These are phyloP conservation scores for Rhodotorula sp. DNA, from an alignment of 1,284 basidiomycete genomes.

Conservation along the genomic window DNA sequence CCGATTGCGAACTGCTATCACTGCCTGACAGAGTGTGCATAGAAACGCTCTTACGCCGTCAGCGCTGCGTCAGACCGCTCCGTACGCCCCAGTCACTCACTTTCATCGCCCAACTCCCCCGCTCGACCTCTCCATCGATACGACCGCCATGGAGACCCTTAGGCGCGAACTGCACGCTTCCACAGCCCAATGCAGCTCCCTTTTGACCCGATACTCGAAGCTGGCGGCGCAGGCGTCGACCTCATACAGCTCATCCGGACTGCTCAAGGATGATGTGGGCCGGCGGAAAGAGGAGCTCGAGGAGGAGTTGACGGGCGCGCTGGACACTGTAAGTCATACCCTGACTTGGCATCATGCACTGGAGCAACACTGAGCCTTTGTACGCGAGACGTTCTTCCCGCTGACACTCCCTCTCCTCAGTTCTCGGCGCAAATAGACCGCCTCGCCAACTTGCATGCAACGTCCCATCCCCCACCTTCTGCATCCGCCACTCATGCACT, in stretches of 20 bases:
- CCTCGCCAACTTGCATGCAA: conserved; percentile 31
- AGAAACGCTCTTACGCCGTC: no score
- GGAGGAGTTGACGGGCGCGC: conserved; percentile 76
- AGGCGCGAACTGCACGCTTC: conserved; percentile 33
- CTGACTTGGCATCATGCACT: background rate
- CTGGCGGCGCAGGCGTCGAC: conserved; percentile 72
- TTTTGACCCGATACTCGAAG: conserved; percentile 83
- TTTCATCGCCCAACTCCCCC: background rate
- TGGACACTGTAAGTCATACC: conserved; percentile 69
- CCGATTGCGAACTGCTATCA: no score
- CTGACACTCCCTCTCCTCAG: background rate
- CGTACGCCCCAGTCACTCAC: no score
- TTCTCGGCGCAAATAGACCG: conserved; percentile 34
- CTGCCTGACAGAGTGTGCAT: no score
- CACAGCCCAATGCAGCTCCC: conserved; percentile 63
- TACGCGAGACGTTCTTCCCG: accelerated
- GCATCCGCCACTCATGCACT: conserved; percentile 83
- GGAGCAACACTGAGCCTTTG: background rate
- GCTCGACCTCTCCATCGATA: background rate
- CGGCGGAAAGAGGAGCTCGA: conserved; percentile 54
- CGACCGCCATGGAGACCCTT: conserved; percentile 14
- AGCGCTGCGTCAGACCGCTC: no score
- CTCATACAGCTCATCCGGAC: conserved; percentile 43
- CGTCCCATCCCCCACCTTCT: conserved; percentile 64
- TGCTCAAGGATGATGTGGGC: conserved; percentile 59